Conservation (phyloP, 2,329 filamentous ascomycete genomes). For the Fusarium tanahbumbuense region DNA sequence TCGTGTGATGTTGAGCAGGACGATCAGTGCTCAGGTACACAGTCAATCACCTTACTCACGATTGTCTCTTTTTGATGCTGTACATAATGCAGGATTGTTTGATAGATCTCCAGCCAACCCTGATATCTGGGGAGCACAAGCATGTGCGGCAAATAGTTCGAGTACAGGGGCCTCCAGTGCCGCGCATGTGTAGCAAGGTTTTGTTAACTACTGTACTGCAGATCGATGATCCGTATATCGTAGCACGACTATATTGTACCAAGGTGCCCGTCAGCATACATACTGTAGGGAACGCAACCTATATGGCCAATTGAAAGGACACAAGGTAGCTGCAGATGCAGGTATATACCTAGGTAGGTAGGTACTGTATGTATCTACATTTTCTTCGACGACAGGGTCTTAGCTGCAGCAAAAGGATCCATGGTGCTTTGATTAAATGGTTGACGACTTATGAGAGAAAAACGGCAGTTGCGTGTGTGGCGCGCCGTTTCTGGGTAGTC, state of each 20-base stretch:
- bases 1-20: background rate
- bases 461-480: background rate
- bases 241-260: constrained; percentile 24
- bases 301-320: constrained; percentile 6
- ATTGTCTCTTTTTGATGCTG: constrained; percentile 10
- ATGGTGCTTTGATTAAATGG: background rate
- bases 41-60: background rate
- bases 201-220: constrained; percentile 28
- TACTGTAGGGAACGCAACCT: background rate
- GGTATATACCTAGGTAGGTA: background rate
- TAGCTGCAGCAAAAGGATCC: background rate
- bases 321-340: constrained; percentile 15
- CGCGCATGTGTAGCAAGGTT: constrained; percentile 31
- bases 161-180: constrained; percentile 23
- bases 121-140: constrained; percentile 33
- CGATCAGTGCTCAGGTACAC: background rate
- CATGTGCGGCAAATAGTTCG: constrained; percentile 24
- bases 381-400: too few species aligned
- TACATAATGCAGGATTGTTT: constrained; percentile 16
- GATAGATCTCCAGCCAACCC: constrained; percentile 28
- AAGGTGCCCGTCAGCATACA: constrained; percentile 14
- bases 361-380: too few species aligned
- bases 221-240: constrained; percentile 37
- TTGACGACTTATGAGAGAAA: background rate
- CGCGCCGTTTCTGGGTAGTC: background rate